Evolutionary conservation across 257 asterid species (phyloP), one percentile per base, ranked within the genome.

Genomic region (Solanum pimpinellifolium): DNA sequence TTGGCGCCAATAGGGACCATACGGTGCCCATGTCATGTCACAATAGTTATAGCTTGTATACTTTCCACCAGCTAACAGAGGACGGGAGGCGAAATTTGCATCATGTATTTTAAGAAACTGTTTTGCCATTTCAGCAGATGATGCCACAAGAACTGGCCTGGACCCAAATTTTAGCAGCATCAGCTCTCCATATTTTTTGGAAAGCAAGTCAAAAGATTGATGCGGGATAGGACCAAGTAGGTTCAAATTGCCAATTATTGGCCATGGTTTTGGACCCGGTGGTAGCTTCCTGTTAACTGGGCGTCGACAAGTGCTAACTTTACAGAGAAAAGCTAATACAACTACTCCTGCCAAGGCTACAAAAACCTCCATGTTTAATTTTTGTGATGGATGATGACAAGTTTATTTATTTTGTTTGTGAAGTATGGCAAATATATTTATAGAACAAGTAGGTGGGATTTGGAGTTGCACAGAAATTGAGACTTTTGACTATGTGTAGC

Each of bases 241-340:
- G 90, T 88, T 60, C 42, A 92, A 73, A 41, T 91, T 91, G 42
- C 93, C 93, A n/a, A 91, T 87, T 23, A 89, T 70, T 1, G 92
- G 93, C 93, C 93, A 91, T 29, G 92, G 91, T 69, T 89, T 91
- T 13, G 93, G 93, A 25, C 93, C 92, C 11, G 91, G 92, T 12
- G 91, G 90, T 14, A 72, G 75, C 70, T 87, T 89, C 23, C 78
- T 12, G 21, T 23, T 65, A 62, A 44, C 15, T 1, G 62, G 65
- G 14, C n/a, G 16, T 2, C 5, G 86, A 12, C 29, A 7, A 44
- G 4, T 47, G 89, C 18, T 60, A 11, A 69, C 15, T 49, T 88
- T 87, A 47, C 86, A 37, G 70, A 87, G 15, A 33, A 87, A 23
- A 29, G 85, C 87, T 60, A 87, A n/a, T 70, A 88, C 73, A 59